Percentiles rank a stretch among this genome's conserved stretches.
These are phyloP conservation scores for Aspergillus fijiensis DNA, from an alignment of 2,329 filamentous ascomycete genomes.

Conservation along the genomic window DNA sequence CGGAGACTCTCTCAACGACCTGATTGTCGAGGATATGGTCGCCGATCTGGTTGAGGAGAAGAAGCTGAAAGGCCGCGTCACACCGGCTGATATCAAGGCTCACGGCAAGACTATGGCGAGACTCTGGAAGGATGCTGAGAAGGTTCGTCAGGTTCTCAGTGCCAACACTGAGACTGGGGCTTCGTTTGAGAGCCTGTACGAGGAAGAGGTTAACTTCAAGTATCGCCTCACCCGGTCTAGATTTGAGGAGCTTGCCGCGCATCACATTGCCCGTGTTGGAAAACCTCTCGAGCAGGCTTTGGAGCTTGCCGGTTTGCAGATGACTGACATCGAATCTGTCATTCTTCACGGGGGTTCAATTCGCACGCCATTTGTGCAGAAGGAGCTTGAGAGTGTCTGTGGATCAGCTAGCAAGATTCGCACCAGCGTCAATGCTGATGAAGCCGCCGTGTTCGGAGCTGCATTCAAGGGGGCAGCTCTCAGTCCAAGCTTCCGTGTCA, in stretches of 20 bases:
- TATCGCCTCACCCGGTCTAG: conserved; percentile 79
- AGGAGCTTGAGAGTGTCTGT: conserved; percentile 72
- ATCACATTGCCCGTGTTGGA: conserved; percentile 67
- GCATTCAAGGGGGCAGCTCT: conserved; percentile 90
- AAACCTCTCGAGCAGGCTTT: conserved; percentile 73
- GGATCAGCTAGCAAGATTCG: conserved; percentile 76
- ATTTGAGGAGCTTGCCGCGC: conserved; percentile 75
- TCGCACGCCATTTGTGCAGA: conserved; percentile 92
- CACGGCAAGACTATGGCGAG: conserved; percentile 86
- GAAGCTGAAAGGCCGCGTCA: conserved; percentile 46
- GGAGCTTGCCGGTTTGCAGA: conserved; percentile 66
- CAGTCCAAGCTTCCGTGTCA: conserved; percentile 94
- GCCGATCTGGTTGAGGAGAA: conserved; percentile 71
- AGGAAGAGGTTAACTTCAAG: conserved; percentile 88
- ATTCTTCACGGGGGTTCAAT: conserved; percentile 91
- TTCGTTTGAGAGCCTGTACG: conserved; percentile 79
- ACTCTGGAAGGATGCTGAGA: conserved; percentile 89
- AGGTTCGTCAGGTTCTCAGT: conserved; percentile 82
- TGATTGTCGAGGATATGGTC: conserved; percentile 89
- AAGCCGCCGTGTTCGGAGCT: conserved; percentile 92
- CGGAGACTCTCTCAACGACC: conserved; percentile 81
- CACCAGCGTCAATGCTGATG: conserved; percentile 94
- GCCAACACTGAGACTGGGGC: conserved; percentile 81
- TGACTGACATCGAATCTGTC: conserved; percentile 78
- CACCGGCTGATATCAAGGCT: conserved; percentile 51